Percentiles rank a stretch among this genome's conserved stretches.
phyloP scores from a whole-genome alignment of 257 asterid genomes.

The Solanum pennellii region DNA sequence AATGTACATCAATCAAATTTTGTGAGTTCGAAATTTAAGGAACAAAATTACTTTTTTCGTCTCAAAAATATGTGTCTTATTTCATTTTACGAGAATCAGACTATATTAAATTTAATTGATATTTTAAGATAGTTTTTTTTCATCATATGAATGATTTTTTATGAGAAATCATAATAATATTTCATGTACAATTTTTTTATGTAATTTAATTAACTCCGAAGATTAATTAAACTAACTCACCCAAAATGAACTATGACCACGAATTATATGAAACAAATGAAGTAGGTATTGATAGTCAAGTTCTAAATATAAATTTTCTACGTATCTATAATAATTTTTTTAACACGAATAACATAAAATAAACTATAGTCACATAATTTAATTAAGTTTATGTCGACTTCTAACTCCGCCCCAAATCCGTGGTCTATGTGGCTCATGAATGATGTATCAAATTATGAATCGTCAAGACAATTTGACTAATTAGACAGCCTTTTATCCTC shows the following conservation, averaged over 20 bases:
- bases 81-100: background rate
- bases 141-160: no score
- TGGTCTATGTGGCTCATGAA: background rate
- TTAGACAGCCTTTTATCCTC: background rate
- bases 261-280: no score
- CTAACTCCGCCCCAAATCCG: background rate
- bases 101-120: background rate
- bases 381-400: rapidly evolving
- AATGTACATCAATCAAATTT: background rate
- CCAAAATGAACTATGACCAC: no score
- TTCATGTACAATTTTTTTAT: no score
- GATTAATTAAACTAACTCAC: no score
- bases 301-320: no score
- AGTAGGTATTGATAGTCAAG: no score
- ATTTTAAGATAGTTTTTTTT: background rate
- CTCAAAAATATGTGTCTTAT: background rate
- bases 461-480: background rate
- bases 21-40: background rate
- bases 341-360: background rate
- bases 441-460: background rate
- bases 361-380: background rate
- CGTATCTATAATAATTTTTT: background rate
- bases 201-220: background rate
- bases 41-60: background rate
- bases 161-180: no score